Conservation (phyloP, 345 rosid genomes). For the Luvunga scandens region DNA sequence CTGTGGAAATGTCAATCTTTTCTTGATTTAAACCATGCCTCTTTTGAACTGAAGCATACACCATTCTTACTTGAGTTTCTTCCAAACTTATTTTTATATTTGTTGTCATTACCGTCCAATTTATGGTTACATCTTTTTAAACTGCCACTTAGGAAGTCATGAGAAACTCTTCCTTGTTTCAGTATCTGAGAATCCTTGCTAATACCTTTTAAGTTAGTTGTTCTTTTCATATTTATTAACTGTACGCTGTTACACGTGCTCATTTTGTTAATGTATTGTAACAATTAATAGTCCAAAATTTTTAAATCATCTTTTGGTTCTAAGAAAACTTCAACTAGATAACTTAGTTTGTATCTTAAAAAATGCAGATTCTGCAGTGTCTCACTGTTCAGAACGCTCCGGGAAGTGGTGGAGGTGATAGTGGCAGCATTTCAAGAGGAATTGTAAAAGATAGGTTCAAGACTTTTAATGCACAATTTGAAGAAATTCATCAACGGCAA, state of each 20-base stretch:
- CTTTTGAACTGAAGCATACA: not conserved
- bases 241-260: not conserved
- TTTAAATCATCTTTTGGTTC: not conserved
- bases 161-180: not conserved
- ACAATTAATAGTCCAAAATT: not conserved
- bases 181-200: not conserved
- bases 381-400: slow-evolving; percentile 58
- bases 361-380: slow-evolving; percentile 88
- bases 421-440: slow-evolving; percentile 62
- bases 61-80: not conserved
- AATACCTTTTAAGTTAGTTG: not conserved
- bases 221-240: not conserved
- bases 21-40: not conserved
- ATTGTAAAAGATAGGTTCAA: slow-evolving; percentile 86
- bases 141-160: not conserved
- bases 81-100: not conserved
- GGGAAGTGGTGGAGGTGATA: slow-evolving; percentile 33
- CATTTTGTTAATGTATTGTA: not conserved
- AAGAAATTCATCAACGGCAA: slow-evolving; percentile 90
- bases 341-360: not conserved
- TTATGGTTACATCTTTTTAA: not conserved
- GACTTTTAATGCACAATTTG: slow-evolving; percentile 80
- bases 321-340: not conserved
- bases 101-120: not conserved
- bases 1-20: not conserved